Evolutionary conservation across 192 early-diverging fungal genomes (phyloP).

Genomic region (Backusella sp.): DNA sequence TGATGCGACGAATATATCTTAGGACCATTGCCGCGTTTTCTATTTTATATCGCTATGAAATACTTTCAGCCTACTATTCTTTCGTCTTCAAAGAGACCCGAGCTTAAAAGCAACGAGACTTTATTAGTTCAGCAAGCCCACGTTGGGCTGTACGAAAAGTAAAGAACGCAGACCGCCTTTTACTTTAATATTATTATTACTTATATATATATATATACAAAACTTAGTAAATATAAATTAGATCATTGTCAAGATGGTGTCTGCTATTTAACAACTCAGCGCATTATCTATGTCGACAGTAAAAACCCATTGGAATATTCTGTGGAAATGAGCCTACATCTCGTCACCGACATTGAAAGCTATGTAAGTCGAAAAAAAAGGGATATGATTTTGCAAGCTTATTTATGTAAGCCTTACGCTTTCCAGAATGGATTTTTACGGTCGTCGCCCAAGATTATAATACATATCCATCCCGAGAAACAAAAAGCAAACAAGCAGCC

Average conservation of each 20-base stretch:
- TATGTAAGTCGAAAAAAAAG: conserved; percentile 40
- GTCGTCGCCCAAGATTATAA: conserved; percentile 65
- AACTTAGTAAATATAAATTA: conserved; percentile 52
- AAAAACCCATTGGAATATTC: conserved; percentile 55
- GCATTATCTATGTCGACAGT: conserved; percentile 80
- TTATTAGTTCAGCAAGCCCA: conserved; percentile 57
- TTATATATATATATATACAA: conserved; percentile 2
- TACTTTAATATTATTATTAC: not conserved
- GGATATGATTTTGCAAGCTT: not conserved
- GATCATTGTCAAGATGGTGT: conserved; percentile 71
- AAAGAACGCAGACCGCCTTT: not conserved
- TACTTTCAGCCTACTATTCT: conserved; percentile 39
- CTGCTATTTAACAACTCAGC: conserved; percentile 69
- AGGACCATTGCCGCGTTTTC: not conserved
- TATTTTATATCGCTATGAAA: conserved; percentile 1
- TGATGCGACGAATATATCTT: too few species aligned
- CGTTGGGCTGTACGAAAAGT: conserved; percentile 75
- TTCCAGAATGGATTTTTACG: conserved; percentile 50
- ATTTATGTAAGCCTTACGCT: not conserved
- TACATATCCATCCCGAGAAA: conserved; percentile 35
- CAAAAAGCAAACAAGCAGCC: not conserved
- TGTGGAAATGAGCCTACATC: conserved; percentile 48
- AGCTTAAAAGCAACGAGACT: conserved; percentile 49
- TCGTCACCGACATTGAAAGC: conserved; percentile 42
- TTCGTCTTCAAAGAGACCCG: conserved; percentile 52